phyloP scores from a whole-genome alignment of 768 basidiomycete species.

The Neoboletus subvelutipes region DNA sequence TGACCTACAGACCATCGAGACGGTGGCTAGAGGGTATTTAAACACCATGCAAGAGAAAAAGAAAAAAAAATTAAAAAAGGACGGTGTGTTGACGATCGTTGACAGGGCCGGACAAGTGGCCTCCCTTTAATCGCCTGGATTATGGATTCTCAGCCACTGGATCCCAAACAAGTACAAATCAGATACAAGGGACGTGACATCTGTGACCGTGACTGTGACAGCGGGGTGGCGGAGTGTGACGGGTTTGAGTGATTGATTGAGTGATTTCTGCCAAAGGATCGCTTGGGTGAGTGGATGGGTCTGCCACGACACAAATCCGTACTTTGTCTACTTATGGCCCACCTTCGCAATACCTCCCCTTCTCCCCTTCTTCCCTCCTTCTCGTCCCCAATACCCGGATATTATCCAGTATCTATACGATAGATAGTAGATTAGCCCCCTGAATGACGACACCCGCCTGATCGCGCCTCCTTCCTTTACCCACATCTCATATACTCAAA shows the following conservation, averaged over 20 bases:
- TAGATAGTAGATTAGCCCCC: background rate
- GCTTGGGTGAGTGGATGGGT: background rate
- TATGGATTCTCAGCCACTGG: slow-evolving; percentile 24
- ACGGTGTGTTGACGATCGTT: slow-evolving; percentile 55
- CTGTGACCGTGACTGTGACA: slow-evolving; percentile 14
- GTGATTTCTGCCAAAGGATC: slow-evolving; percentile 34
- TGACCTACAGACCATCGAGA: slow-evolving; percentile 30
- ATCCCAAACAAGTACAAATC: slow-evolving; percentile 23
- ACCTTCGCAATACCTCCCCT: background rate
- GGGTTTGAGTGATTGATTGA: slow-evolving; percentile 16
- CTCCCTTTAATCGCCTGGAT: slow-evolving; percentile 29
- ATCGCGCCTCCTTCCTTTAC: background rate
- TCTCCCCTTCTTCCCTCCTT: background rate
- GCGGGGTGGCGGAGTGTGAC: slow-evolving; percentile 11
- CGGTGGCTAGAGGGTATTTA: slow-evolving; percentile 38
- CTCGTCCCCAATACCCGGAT: background rate
- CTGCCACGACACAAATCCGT: background rate
- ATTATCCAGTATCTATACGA: background rate
- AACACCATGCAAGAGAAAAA: slow-evolving; percentile 42
- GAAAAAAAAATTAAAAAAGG: slow-evolving; percentile 29
- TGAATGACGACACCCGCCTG: background rate
- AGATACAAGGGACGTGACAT: background rate
- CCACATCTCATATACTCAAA: background rate
- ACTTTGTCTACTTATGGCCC: slow-evolving; percentile 13
- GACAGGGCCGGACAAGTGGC: slow-evolving; percentile 35